phyloP scores from a whole-genome alignment of 2,329 filamentous ascomycete species.

The Fusarium stilboides region DNA sequence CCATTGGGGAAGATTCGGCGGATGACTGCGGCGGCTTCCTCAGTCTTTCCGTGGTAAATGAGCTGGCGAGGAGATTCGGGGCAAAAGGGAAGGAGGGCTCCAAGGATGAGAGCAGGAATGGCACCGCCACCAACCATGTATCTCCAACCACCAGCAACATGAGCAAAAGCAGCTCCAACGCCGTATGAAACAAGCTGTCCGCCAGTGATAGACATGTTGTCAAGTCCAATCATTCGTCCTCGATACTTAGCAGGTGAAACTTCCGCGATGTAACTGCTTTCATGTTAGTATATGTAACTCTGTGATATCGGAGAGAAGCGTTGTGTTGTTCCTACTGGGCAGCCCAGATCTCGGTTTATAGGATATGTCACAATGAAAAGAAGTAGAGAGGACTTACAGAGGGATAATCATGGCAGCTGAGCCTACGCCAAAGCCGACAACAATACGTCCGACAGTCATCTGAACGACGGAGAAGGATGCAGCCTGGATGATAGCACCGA shows the following conservation, averaged over 20 bases:
- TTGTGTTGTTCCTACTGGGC: no score
- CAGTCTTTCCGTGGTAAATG: conserved; percentile 58
- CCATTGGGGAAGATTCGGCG: conserved; percentile 59
- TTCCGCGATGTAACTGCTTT: conserved; percentile 60
- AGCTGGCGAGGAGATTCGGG: conserved; percentile 66
- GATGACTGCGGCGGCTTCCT: conserved; percentile 58
- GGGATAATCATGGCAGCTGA: conserved; percentile 63
- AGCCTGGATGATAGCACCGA: conserved; percentile 49
- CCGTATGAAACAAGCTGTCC: conserved; percentile 60
- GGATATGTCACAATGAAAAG: no score
- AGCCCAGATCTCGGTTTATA: no score
- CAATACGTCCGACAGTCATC: conserved; percentile 55
- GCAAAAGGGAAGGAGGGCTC: conserved; percentile 60
- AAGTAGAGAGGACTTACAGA: conserved; percentile 42
- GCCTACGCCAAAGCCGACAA: conserved; percentile 66
- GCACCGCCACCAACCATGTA: conserved; percentile 65
- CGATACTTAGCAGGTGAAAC: conserved; percentile 65
- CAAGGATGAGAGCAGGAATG: conserved; percentile 62
- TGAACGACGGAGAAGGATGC: conserved; percentile 47
- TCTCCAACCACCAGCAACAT: conserved; percentile 63
- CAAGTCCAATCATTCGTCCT: conserved; percentile 64
- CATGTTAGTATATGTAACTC: no score
- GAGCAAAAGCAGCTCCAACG: conserved; percentile 58
- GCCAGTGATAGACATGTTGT: conserved; percentile 63
- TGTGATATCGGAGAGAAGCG: no score